phyloP scores from a whole-genome alignment of 169 alveolate species.

The Eimeria maxima region DNA sequence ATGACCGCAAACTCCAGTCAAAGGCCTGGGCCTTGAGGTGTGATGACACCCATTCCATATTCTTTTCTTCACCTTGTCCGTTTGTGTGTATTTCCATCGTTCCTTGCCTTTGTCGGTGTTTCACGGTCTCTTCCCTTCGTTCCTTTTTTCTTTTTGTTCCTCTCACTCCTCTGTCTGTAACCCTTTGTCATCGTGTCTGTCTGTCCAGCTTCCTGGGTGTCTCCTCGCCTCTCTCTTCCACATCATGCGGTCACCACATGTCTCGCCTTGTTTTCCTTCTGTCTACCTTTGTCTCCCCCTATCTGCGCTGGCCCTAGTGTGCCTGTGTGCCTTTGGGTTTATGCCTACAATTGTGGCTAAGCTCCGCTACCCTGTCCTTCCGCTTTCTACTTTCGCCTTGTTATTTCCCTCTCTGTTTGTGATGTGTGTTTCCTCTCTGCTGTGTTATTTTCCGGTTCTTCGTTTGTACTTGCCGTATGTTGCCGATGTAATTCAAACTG shows the following conservation, averaged over 20 bases:
- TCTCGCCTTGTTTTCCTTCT: background rate
- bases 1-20: slow-evolving; percentile 87
- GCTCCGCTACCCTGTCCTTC: too few species aligned
- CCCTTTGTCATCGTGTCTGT: background rate
- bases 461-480: background rate
- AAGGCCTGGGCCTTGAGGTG: slow-evolving; percentile 91
- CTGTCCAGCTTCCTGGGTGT: background rate
- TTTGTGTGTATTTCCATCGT: background rate
- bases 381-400: too few species aligned
- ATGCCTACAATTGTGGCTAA: too few species aligned
- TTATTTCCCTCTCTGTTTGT: too few species aligned
- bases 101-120: background rate
- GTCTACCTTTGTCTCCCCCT: background rate
- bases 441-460: background rate
- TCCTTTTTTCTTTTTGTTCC: too few species aligned
- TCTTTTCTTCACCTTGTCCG: background rate
- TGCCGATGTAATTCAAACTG: background rate
- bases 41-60: background rate
- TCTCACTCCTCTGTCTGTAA: background rate
- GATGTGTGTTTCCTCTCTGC: background rate
- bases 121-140: too few species aligned
- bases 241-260: background rate
- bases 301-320: background rate
- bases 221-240: background rate
- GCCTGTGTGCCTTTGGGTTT: too few species aligned